A percentile compares a stretch with the other conserved stretches of the same genome.
These are phyloP conservation scores for Phlebiopsis flavidoalba DNA, from an alignment of 768 basidiomycete species.

Conservation along the genomic window DNA sequence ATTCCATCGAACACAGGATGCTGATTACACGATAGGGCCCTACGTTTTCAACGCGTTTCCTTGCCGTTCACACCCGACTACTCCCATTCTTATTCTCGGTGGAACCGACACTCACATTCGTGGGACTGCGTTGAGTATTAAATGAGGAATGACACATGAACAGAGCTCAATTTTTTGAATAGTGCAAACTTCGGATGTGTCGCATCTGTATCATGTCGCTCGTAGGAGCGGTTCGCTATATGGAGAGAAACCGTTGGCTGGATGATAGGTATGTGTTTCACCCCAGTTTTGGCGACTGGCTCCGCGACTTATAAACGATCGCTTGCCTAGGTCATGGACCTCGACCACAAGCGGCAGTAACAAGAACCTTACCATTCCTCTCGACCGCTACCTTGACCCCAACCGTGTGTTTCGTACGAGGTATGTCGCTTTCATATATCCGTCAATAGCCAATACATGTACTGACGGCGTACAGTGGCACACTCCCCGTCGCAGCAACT, in stretches of 20 bases:
- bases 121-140: conserved; percentile 60
- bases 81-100: conserved; percentile 82
- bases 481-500: conserved; percentile 41
- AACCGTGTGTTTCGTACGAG: conserved; percentile 73
- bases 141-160: no score
- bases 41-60: conserved; percentile 62
- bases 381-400: conserved; percentile 70
- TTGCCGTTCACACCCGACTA: conserved; percentile 62
- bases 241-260: conserved; percentile 92
- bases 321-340: conserved; percentile 32
- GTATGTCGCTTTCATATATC: conserved; percentile 27
- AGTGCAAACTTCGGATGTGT: conserved; percentile 66
- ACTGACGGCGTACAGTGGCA: conserved; percentile 49
- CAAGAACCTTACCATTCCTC: conserved; percentile 52
- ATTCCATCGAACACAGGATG: not conserved
- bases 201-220: conserved; percentile 81
- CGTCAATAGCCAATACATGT: not conserved
- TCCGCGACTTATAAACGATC: conserved; percentile 22
- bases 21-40: conserved; percentile 33
- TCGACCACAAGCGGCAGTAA: conserved; percentile 35
- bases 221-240: conserved; percentile 83
- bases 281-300: conserved; percentile 24
- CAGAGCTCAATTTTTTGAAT: not conserved
- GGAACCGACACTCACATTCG: conserved; percentile 81
- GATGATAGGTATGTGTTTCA: conserved; percentile 41